Evolutionary conservation across 495 filamentous ascomycete species (phyloP), one percentile per base, ranked within the genome.

Genomic region (Talaromyces liani): DNA sequence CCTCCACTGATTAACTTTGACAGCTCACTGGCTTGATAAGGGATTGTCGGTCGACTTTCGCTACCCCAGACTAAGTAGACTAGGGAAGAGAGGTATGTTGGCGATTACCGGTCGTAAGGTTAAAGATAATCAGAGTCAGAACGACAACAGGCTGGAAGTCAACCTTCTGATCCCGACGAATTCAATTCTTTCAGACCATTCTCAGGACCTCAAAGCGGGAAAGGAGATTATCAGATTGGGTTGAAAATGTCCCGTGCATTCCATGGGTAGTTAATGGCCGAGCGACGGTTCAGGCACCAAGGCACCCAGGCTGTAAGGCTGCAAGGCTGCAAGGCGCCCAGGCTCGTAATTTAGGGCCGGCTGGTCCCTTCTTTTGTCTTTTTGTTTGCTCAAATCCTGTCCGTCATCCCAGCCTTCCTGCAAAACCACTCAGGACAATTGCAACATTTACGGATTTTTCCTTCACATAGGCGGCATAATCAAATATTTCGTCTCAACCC

Each of bases 221-320:
- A 18, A 47, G 7, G 41, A 47, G 18, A 20, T 18, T 49, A 49
- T 36, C 33, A 36, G 33, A 36, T 8, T 12, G 6, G 12, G 33
- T 36, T 36, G 33, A 4, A 36, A 36, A 45, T 54, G 49, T 8
- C 20, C 22, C 51, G 51, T 49, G 53, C 56, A 58, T 58, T 36
- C 56, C 56, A 14, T 29, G 56, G 56, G 53, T 36, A n/a, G n/a
- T n/a, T n/a, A 36, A 58, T 58, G 56, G 56, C 56, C 29, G 2
- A 29, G 56, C 56, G 56, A 58, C 56, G 27, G 27, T 27, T 27
- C 27, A 27, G 27, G 27, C 7, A 20, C 20, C 34, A 29, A 58
- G 56, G 56, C 56, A n/a, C 16, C 29, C 14, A 58, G 56, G 55
- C 55, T 18, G n/a, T 29, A 29, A 57, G 54, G 54, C 54, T 16